Base-by-base conservation (phyloP, 768 basidiomycete genomes). In the Tricholoma bakamatsutake region DNA sequence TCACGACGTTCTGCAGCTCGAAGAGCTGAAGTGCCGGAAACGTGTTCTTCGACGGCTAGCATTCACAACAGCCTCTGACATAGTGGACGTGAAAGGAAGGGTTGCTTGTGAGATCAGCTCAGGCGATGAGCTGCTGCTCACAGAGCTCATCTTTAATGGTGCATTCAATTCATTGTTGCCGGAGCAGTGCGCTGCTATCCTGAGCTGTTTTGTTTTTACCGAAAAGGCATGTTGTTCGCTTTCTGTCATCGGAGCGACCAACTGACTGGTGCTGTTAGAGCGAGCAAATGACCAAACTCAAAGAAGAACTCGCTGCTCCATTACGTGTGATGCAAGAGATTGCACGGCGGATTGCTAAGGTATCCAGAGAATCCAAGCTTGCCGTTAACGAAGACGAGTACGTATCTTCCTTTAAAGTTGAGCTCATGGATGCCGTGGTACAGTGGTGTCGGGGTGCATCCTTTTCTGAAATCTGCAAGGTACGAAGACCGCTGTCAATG, bases 391-490 rank as follows among this genome's bases (percentile, higher is more conserved):
- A 98, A 69, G 89, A 97, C 56, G 93, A 96, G 59, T 99, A 99
- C 68, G 92, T 99, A 1, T 79, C 86, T 52, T 93, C 90, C 10
- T 99, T 99, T 84, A 98, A 98, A 72, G 92, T 97, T 17, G 96
- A 98, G 66, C 83, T 99, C 50, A 99, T 98, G 94, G 97, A 98
- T 60, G 92, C 91, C 0, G 97, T 98, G 9, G 80, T 93, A 34
- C 90, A 93, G 58, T 99, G 97, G 97, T 98, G 96, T 74, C 85
- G 92, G n/a, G 97, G 97, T 4, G 91, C 94, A 13, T 92, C 91
- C 27, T 99, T 99, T 72, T 77, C 89, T 1, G 96, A 99, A 24
- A 93, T 98, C 54, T 93, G 91, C 81, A 97, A 97, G 83, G 95
- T 90, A 42, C 30, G 79, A 62, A 7, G 4, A 40, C 46, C 24